phyloP scores from a whole-genome alignment of 495 filamentous ascomycete genomes.

The Hyaloscypha variabilis region DNA sequence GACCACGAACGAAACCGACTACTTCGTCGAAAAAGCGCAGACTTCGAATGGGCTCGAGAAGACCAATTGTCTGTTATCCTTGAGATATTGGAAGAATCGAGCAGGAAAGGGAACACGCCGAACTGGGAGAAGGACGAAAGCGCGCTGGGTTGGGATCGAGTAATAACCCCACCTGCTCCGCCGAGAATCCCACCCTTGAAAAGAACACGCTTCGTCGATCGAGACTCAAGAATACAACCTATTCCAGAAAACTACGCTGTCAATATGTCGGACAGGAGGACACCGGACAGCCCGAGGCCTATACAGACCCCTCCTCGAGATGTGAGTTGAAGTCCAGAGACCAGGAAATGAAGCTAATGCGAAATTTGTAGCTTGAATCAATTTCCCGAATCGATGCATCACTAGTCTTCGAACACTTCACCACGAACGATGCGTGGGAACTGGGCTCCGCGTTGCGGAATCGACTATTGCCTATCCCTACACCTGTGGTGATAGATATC shows the following conservation, averaged over 20 bases:
- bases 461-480: slow-evolving; percentile 57
- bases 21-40: slow-evolving; percentile 3
- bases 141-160: neutral
- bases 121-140: slow-evolving; percentile 11
- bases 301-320: slow-evolving; percentile 35
- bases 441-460: slow-evolving; percentile 65
- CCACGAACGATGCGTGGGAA: slow-evolving; percentile 64
- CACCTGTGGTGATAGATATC: slow-evolving; percentile 69
- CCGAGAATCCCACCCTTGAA: neutral
- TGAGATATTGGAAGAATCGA: slow-evolving; percentile 12
- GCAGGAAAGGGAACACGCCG: slow-evolving; percentile 1
- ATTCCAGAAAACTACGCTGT: slow-evolving; percentile 2
- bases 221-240: slow-evolving; percentile 1
- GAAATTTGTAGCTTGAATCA: slow-evolving; percentile 41
- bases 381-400: slow-evolving; percentile 55
- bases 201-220: slow-evolving; percentile 12
- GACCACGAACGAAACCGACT: neutral
- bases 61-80: slow-evolving; percentile 23
- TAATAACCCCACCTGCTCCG: neutral
- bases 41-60: slow-evolving; percentile 17
- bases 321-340: slow-evolving; percentile 27
- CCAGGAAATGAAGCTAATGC: neutral
- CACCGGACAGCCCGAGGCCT: slow-evolving; percentile 16
- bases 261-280: slow-evolving; percentile 8
- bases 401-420: slow-evolving; percentile 65